Evolutionary conservation across 495 filamentous ascomycete genomes (phyloP), one percentile per base, ranked within the genome.

Genomic region (Trichocladium antarcticum): DNA sequence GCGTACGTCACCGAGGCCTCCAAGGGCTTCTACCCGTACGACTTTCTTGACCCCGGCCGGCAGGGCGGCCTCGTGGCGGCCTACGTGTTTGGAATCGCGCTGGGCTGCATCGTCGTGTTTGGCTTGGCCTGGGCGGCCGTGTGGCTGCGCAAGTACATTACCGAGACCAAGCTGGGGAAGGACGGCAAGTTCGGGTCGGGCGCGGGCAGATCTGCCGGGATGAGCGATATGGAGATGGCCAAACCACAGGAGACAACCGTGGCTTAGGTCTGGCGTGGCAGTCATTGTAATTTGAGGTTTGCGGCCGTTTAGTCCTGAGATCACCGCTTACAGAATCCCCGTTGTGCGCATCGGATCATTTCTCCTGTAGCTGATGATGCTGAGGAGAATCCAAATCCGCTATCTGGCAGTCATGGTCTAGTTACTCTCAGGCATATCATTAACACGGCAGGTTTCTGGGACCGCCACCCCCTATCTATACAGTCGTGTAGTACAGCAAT

Each of bases 1-100:
- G 85, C 84, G 0, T 90, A 89, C 60, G 53, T 94, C 27, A 89
- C 82, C 11, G 59, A 75, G 45, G 75, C 77, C 0, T 81, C 79
- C 0, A 66, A 85, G 57, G 77, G 76, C 1, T 89, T 83, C 56
- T 94, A 86, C 59, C 72, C 82, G 0, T 93, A 93, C 62, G 52
- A 54, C 39, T 93, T 93, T 69, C 69, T 92, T 0, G 71, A 93
- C 61, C 73, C 76, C 0, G 50, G n/a, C 5, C 60, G 31, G 36
- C 59, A 72, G 37, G 65, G 66, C 5, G 68, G 57, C 2, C 56
- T 57, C 0, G 74, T 83, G 5, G 74, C 72, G 0, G 77, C 63
- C 11, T 83, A 81, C 49, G 69, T 74, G 28, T 70, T 82, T 51
- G 80, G 78, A 1, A 85, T 93, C 45, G 68, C 79, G 14, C 73